A percentile compares a stretch with the other conserved stretches of the same genome.
Evolutionary conservation across 306 rosid species (phyloP).

Genomic region (Datisca glomerata): DNA sequence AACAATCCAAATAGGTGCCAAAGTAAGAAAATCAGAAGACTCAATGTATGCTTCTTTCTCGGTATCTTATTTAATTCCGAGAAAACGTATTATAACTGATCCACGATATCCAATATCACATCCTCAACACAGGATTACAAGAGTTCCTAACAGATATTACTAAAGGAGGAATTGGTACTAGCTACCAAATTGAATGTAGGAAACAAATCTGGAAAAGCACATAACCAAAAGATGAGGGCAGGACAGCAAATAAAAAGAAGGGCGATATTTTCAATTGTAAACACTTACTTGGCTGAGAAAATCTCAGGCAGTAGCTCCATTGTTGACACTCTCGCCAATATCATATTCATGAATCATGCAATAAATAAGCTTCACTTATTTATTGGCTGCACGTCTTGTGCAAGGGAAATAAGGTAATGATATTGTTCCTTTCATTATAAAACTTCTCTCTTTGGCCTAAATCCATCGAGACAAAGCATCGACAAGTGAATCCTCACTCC

Average conservation of each 20-base stretch:
- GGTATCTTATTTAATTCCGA: neutral
- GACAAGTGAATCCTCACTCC: neutral
- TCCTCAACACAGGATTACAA: conserved; percentile 2
- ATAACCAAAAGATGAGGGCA: neutral
- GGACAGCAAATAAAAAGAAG: conserved; percentile 8
- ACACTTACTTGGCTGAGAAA: conserved; percentile 32
- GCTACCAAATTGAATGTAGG: conserved; percentile 3
- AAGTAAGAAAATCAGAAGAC: too few relatives aligned
- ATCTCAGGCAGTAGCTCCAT: conserved; percentile 26
- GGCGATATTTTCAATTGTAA: conserved; percentile 11
- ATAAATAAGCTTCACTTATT: conserved; percentile 13
- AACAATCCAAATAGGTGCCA: too few relatives aligned
- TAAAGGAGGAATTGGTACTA: conserved; percentile 4
- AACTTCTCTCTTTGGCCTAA: conserved; percentile 1
- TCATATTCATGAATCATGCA: conserved; percentile 16
- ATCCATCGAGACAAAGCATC: conserved; percentile 1
- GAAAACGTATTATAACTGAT: neutral
- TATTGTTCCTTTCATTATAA: conserved; percentile 3
- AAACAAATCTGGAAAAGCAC: conserved; percentile 4
- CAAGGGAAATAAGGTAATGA: conserved; percentile 1
- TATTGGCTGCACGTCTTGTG: conserved; percentile 11
- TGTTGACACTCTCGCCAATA: conserved; percentile 21
- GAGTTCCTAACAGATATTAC: conserved; percentile 1
- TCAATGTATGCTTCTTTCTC: neutral
- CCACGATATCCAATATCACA: too few relatives aligned